Evolutionary conservation across 768 basidiomycete species (phyloP).

Genomic region (Phylloporus rhodoxanthus): DNA sequence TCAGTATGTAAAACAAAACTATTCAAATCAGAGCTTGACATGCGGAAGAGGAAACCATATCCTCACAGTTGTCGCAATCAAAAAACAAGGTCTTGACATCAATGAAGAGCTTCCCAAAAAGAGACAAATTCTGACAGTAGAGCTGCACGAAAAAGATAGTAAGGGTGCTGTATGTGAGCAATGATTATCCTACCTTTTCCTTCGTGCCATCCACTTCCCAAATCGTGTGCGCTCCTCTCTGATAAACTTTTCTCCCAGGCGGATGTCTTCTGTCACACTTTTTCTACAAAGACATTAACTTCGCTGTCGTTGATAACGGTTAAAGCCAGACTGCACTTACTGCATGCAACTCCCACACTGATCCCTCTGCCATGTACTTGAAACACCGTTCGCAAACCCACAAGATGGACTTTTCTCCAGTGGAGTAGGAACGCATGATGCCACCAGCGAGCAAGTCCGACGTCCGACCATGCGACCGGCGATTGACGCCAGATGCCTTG

Average conservation of each 20-base stretch:
- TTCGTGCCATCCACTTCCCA: conserved; percentile 93
- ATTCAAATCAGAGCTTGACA: background rate
- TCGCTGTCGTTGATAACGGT: background rate
- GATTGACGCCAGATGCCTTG: conserved; percentile 47
- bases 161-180: background rate
- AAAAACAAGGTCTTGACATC: conserved; percentile 96
- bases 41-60: background rate
- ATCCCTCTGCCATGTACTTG: conserved; percentile 86
- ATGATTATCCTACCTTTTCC: conserved; percentile 57
- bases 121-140: conserved; percentile 91
- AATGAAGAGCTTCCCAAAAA: conserved; percentile 98
- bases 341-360: conserved; percentile 65
- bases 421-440: conserved; percentile 40
- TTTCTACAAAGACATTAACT: conserved; percentile 40
- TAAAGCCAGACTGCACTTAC: conserved; percentile 32
- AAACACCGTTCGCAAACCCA: conserved; percentile 94
- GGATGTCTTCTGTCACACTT: conserved; percentile 65
- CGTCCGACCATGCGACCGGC: conserved; percentile 66
- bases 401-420: conserved; percentile 48
- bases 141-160: conserved; percentile 48
- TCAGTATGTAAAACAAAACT: conserved; percentile 89
- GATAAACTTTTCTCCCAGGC: conserved; percentile 87
- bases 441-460: conserved; percentile 68
- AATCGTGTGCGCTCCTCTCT: conserved; percentile 81
- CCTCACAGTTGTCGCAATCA: conserved; percentile 79